Conservation (phyloP, 2,329 filamentous ascomycete genomes). For the Phaeosphaeria sp. region DNA sequence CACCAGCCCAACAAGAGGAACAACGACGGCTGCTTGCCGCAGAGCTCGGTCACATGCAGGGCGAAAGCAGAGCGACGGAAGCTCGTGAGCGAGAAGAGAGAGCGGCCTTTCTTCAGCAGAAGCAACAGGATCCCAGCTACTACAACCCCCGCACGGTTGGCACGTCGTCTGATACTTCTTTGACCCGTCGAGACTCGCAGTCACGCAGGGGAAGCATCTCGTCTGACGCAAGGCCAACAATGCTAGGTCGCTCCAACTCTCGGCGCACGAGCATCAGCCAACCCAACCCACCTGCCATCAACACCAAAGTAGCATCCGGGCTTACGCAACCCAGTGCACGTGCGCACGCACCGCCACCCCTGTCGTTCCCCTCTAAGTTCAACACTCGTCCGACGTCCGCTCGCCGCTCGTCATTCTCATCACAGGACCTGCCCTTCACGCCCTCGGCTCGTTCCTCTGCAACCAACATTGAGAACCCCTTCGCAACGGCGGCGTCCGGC, state of each 20-base stretch:
- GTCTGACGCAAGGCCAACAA: conserved; percentile 14
- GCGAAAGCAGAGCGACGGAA: conserved; percentile 29
- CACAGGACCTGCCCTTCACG: conserved; percentile 27
- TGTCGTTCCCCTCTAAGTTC: conserved; percentile 26
- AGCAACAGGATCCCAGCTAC: conserved; percentile 31
- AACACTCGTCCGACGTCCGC: conserved; percentile 27
- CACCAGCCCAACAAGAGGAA: conserved; percentile 21
- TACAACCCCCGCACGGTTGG: conserved; percentile 30
- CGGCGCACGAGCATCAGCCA: conserved; percentile 34
- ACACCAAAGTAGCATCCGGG: conserved; percentile 15
- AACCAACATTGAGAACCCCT: conserved; percentile 19
- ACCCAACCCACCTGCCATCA: conserved; percentile 21
- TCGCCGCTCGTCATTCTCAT: conserved; percentile 24
- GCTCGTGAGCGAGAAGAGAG: conserved; percentile 34
- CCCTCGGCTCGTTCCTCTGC: conserved; percentile 12
- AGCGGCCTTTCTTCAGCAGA: conserved; percentile 19
- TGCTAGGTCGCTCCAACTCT: conserved; percentile 22
- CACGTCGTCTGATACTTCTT: conserved; percentile 10
- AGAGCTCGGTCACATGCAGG: conserved; percentile 27
- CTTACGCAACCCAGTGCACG: conserved; percentile 26
- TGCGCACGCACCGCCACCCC: conserved; percentile 20
- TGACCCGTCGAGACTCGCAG: conserved; percentile 22
- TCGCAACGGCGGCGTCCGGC: conserved; percentile 7
- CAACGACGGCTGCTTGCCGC: conserved; percentile 27
- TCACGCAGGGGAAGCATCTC: conserved; percentile 31